phyloP scores from a whole-genome alignment of 352 stramenopile genomes.

The Globisporangium perplexum region DNA sequence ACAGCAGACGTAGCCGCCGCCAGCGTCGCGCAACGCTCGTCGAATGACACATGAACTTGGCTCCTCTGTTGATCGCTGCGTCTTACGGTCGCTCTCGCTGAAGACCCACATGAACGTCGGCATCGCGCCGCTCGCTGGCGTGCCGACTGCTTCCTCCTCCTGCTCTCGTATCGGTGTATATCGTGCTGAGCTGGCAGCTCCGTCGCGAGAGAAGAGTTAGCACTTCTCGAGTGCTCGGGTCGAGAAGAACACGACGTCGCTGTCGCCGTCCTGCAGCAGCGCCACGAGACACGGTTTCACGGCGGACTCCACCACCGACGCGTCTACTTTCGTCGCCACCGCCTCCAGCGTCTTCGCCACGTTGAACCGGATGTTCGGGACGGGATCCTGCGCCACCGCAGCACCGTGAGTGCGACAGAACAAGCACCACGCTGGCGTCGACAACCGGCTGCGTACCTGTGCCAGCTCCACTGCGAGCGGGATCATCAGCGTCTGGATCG shows the following conservation, averaged over 20 bases:
- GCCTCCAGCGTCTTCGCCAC: conserved; percentile 94
- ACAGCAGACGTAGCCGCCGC: conserved; percentile 1
- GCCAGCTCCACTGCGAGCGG: conserved; percentile 91
- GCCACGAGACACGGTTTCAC: conserved; percentile 84
- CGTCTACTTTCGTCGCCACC: conserved; percentile 73
- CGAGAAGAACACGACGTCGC: conserved; percentile 94
- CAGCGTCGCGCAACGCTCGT: neutral
- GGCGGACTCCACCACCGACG: conserved; percentile 49
- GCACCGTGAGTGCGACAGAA: neutral
- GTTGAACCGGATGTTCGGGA: conserved; percentile 99
- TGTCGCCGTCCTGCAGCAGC: conserved; percentile 88
- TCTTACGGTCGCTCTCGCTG: neutral
- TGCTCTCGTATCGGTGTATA: neutral
- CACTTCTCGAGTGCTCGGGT: conserved; percentile 61
- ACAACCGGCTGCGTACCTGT: conserved; percentile 34
- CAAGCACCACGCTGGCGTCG: too few species aligned
- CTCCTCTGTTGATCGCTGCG: neutral
- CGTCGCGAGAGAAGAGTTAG: conserved; percentile 20
- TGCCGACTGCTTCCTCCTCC: neutral
- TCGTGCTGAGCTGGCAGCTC: neutral
- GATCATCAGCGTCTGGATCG: conserved; percentile 85
- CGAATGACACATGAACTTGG: neutral
- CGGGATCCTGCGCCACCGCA: conserved; percentile 63
- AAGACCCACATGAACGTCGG: neutral
- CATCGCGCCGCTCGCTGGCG: neutral